A percentile compares a stretch with the other conserved stretches of the same genome.
Evolutionary conservation across 2,329 filamentous ascomycete genomes (phyloP).

Genomic region (Botrytis elliptica): DNA sequence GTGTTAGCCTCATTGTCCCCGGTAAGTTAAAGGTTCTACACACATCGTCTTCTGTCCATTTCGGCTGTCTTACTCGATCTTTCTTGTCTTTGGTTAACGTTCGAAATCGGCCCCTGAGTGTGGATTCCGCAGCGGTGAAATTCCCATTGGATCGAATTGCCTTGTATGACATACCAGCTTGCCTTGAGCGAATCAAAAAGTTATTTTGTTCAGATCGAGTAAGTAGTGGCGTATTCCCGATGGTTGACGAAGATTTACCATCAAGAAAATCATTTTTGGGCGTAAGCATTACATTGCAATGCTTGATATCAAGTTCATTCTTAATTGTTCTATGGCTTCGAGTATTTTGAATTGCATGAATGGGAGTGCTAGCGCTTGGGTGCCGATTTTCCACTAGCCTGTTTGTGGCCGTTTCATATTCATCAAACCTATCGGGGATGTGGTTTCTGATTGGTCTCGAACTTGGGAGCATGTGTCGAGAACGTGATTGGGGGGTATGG

Average conservation of each 20-base stretch:
- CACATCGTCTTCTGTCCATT: constrained; percentile 64
- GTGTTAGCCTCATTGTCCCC: constrained; percentile 10
- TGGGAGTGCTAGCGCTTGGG: constrained; percentile 14
- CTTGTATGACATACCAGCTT: constrained; percentile 60
- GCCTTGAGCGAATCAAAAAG: constrained; percentile 54
- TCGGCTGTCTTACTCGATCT: constrained; percentile 62
- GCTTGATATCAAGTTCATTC: not conserved
- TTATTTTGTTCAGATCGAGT: constrained; percentile 43
- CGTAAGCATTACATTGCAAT: not conserved
- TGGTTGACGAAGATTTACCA: not conserved
- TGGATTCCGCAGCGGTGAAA: constrained; percentile 67
- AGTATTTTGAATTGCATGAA: not conserved
- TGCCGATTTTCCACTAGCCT: constrained; percentile 14
- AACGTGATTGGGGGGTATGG: constrained; percentile 11
- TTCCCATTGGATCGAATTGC: constrained; percentile 57
- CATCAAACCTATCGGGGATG: not conserved
- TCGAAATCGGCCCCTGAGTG: constrained; percentile 66
- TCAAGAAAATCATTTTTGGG: not conserved
- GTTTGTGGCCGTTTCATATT: not conserved
- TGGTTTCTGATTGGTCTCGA: constrained; percentile 19
- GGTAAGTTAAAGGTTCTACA: constrained; percentile 41
- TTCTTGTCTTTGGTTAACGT: constrained; percentile 63
- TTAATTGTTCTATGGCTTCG: not conserved
- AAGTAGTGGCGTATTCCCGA: not conserved
- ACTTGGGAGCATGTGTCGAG: constrained; percentile 31